A percentile compares a stretch with the other conserved stretches of the same genome.
phyloP scores from a whole-genome alignment of 306 rosid species.

The Vigna angularis region DNA sequence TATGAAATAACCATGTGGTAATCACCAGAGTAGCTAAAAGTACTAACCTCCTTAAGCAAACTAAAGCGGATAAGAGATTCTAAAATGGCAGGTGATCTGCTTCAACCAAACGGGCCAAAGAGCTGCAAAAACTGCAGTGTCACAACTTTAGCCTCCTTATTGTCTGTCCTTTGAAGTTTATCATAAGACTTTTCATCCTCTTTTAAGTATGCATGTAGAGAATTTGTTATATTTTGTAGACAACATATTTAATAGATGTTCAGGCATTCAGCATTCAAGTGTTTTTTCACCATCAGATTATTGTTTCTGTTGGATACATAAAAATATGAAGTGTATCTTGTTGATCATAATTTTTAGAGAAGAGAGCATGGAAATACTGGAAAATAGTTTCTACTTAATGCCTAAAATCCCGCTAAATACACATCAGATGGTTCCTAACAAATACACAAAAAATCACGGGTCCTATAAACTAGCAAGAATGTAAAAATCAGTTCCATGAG shows the following conservation, averaged over 20 bases:
- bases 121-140: neutral
- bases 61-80: neutral
- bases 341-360: no score
- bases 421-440: no score
- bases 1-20: conserved; percentile 15
- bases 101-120: neutral
- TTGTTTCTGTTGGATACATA: neutral
- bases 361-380: no score
- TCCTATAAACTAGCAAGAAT: no score
- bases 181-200: no score
- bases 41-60: conserved; percentile 27
- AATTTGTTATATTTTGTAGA: conserved; percentile 10
- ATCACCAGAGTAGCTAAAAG: neutral
- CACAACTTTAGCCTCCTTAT: neutral
- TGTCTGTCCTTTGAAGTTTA: no score
- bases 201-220: neutral
- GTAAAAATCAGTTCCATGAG: no score
- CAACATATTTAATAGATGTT: conserved; percentile 24
- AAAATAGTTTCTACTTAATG: no score
- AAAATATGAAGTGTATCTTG: no score
- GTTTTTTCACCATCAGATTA: neutral
- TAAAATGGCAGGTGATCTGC: neutral
- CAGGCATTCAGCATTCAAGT: neutral
- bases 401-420: no score
- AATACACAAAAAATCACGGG: no score